phyloP scores from a whole-genome alignment of 352 stramenopile species.

The Halophytophthora polymorphica region DNA sequence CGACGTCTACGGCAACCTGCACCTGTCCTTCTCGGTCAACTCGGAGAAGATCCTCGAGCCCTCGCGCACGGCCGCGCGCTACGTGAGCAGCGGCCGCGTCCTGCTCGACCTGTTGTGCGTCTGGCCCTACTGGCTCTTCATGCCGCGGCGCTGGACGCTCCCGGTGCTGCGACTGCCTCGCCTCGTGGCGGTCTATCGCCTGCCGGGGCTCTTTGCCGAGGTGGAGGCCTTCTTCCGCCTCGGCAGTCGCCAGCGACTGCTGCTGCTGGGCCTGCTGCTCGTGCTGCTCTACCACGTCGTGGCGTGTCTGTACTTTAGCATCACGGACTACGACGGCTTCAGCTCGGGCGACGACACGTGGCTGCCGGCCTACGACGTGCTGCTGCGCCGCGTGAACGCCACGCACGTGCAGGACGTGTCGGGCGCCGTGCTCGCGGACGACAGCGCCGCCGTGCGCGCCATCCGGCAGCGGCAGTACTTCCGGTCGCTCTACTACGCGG shows the following conservation, averaged over 20 bases:
- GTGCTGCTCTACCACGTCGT: conserved; percentile 55
- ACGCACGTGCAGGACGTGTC: conserved; percentile 29
- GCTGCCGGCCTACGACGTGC: conserved; percentile 46
- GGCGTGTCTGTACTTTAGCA: conserved; percentile 51
- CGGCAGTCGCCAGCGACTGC: conserved; percentile 33
- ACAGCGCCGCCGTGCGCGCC: conserved; percentile 17
- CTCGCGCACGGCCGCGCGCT: conserved; percentile 32
- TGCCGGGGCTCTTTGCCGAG: conserved; percentile 36
- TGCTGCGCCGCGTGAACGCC: conserved; percentile 30
- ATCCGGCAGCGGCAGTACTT: conserved; percentile 55
- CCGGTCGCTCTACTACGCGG: conserved; percentile 53
- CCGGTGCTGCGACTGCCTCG: conserved; percentile 27
- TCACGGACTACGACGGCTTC: conserved; percentile 41
- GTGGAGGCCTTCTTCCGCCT: conserved; percentile 36
- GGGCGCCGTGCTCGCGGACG: conserved; percentile 14
- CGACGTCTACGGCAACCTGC: conserved; percentile 48
- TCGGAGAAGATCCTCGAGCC: conserved; percentile 43
- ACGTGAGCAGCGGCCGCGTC: conserved; percentile 29
- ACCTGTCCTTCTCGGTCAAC: conserved; percentile 47
- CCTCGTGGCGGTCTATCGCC: conserved; percentile 31
- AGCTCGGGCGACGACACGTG: conserved; percentile 37
- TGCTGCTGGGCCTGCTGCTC: conserved; percentile 36
- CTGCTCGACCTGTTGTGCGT: conserved; percentile 28
- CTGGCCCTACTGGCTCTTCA: conserved; percentile 41
- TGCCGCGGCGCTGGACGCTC: conserved; percentile 11